phyloP scores from a whole-genome alignment of 1,284 basidiomycete species.

The Taiwanofungus camphoratus region DNA sequence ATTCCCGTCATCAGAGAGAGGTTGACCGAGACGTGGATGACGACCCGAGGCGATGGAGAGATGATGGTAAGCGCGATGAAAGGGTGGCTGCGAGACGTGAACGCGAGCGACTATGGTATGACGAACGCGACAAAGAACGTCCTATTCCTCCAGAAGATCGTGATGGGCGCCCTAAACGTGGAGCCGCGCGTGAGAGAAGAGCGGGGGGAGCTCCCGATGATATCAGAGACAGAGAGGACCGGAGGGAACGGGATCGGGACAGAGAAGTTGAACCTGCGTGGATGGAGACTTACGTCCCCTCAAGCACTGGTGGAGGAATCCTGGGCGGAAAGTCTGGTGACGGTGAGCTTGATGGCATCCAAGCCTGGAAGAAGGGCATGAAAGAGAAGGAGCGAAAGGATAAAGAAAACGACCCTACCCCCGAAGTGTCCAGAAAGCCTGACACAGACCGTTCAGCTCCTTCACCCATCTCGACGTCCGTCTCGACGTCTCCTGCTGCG shows the following conservation, averaged over 20 bases:
- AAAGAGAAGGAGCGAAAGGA: conserved; percentile 73
- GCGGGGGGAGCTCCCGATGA: conserved; percentile 43
- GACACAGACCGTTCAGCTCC: conserved; percentile 17
- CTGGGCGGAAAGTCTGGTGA: conserved; percentile 53
- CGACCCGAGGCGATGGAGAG: conserved; percentile 66
- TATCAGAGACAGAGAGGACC: conserved; percentile 47
- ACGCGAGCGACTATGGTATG: conserved; percentile 27
- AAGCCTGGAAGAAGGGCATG: conserved; percentile 86
- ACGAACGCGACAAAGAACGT: conserved; percentile 45
- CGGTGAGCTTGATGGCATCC: conserved; percentile 79
- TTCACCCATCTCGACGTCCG: background rate
- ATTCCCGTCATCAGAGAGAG: conserved; percentile 29
- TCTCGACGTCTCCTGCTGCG: conserved; percentile 23
- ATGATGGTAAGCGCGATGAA: conserved; percentile 75
- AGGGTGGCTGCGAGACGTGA: conserved; percentile 50
- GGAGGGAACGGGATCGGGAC: conserved; percentile 44
- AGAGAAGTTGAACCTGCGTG: conserved; percentile 84
- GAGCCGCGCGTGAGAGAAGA: conserved; percentile 53
- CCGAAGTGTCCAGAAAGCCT: conserved; percentile 26
- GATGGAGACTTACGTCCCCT: conserved; percentile 85
- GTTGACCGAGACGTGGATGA: conserved; percentile 47
- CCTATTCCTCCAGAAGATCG: conserved; percentile 65
- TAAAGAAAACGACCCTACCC: conserved; percentile 26
- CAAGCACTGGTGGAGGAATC: conserved; percentile 49
- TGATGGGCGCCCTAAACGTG: conserved; percentile 54